Evolutionary conservation across 2,329 filamentous ascomycete species (phyloP), one percentile per base, ranked within the genome.

Genomic region (Zymoseptoria crescenta): DNA sequence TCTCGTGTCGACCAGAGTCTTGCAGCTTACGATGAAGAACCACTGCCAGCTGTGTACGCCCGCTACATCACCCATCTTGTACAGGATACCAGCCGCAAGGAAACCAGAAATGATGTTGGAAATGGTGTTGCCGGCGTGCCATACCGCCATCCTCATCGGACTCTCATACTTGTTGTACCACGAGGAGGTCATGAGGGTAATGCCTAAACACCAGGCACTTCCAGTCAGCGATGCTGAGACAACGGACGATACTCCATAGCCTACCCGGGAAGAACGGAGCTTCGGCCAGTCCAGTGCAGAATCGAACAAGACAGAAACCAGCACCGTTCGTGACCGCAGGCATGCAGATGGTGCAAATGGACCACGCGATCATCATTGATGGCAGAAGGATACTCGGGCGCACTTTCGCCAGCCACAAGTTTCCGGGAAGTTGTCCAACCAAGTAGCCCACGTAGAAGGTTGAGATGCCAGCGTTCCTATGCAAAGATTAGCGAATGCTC

Each of bases 1-100:
- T 3, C 82, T 70, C 9, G 84, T 84, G 70, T 87, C 84, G 49
- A 59, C 63, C 83, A 76, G 66, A 7, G 8, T 10, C 1, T 21
- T 10, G 9, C 10, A 50, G n/a, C 24, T 50, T 20, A 50, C 19
- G 19, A 50, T 50, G 57, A 59, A 55, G 49, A 57, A 28, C 78
- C 68, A 13, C 73, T 73, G 10, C 68, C 61, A 24, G 73, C 67
- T 10, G 49, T 50, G 24, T 9, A 50, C 19, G 19, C 49, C 49
- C 4, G 49, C 49, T 9, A 50, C 24, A 7, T 73, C 71, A 9
- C 77, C 73, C 72, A 80, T 76, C 60, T 75, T 75, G 41, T 73
- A 73, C 8, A 79, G 69, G 20, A 79, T 75, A 7, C 74, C 77
- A 8, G 76, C 76, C 20, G 76, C 75, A 27, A 79, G 69, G 35